Base-by-base conservation (phyloP, 2,329 filamentous ascomycete genomes). In the Colletotrichum sp. region DNA sequence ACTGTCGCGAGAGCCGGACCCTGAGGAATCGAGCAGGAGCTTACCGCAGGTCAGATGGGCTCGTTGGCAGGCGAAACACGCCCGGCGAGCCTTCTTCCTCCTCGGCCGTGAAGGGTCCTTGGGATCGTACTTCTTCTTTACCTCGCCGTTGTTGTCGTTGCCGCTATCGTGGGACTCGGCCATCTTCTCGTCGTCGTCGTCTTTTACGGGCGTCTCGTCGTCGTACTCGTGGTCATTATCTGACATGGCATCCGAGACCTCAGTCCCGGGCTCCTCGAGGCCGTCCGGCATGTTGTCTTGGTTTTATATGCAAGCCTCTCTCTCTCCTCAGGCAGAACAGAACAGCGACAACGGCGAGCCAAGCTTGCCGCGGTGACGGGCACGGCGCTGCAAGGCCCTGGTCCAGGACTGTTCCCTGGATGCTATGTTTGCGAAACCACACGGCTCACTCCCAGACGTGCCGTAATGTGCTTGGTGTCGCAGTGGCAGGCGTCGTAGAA, bases 11-110 rank as follows among this genome's bases (percentile, higher is more conserved):
- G 71, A 75, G 71, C 65, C 55, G 36, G 26, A 60, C 30, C 70
- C 66, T 39, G 44, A 68, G 24, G 24, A 75, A 67, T 57, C 69
- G 60, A 57, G 71, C 30, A 60, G 74, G 74, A 78, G 93, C 96
- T 91, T 94, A 99, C 97, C 96, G 89, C 97, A 99, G 79, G 97
- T 99, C 84, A 99, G 89, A 90, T 99, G 97, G 78, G 97, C 97
- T 86, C 96, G 91, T 87, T 99, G 97, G 86, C 97, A 99, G 78
- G 97, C 96, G 91, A 94, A 98, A 86, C 97, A 99, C 74, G 97
- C 97, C 84, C 97, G 91, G 80, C 96, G 92, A 49, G 97, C 97
- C 90, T 99, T 99, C 89, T 99, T 99, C 82, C 97, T 92, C 80
- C 96, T 91, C 21, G 97, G 96, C 76, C 97, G 92, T 81, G 94